Conservation (phyloP, 257 asterid genomes). For the Solanum microdontum region DNA sequence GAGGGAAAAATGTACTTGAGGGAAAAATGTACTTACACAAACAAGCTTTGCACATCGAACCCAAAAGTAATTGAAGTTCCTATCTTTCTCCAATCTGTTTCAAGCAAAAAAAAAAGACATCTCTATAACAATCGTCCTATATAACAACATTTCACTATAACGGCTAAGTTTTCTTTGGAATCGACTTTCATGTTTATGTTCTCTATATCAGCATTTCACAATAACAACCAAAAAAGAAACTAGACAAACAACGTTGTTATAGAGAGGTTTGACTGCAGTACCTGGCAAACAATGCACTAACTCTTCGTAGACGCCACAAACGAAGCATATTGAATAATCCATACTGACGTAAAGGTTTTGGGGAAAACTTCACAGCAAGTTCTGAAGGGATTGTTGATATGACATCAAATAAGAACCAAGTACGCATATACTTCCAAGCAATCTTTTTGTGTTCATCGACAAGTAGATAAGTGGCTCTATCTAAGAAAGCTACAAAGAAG, state of each 20-base stretch:
- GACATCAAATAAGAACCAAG: slow-evolving; percentile 62
- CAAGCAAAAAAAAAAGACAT: neutral
- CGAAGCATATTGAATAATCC: slow-evolving; percentile 85
- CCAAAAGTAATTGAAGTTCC: slow-evolving; percentile 81
- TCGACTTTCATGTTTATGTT: neutral
- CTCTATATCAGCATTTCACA: neutral
- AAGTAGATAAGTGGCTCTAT: slow-evolving; percentile 47
- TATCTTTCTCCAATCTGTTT: slow-evolving; percentile 83
- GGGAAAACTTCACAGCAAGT: slow-evolving; percentile 49
- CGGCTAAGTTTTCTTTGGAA: neutral
- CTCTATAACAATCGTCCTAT: neutral
- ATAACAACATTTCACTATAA: neutral
- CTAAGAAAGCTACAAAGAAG: slow-evolving; percentile 79
- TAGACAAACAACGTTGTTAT: neutral
- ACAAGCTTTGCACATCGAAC: slow-evolving; percentile 78
- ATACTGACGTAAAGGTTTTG: slow-evolving; percentile 38
- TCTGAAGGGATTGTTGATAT: slow-evolving; percentile 77
- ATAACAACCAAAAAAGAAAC: neutral
- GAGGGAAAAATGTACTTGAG: slow-evolving; percentile 19
- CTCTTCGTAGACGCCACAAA: slow-evolving; percentile 87
- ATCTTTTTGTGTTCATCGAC: slow-evolving; percentile 49
- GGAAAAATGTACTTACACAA: slow-evolving; percentile 47
- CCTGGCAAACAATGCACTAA: slow-evolving; percentile 78
- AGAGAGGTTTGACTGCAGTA: neutral
- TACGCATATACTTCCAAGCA: slow-evolving; percentile 42